These are phyloP conservation scores for Heritiera fomes DNA, from an alignment of 345 rosid species.

Conservation along the genomic window DNA sequence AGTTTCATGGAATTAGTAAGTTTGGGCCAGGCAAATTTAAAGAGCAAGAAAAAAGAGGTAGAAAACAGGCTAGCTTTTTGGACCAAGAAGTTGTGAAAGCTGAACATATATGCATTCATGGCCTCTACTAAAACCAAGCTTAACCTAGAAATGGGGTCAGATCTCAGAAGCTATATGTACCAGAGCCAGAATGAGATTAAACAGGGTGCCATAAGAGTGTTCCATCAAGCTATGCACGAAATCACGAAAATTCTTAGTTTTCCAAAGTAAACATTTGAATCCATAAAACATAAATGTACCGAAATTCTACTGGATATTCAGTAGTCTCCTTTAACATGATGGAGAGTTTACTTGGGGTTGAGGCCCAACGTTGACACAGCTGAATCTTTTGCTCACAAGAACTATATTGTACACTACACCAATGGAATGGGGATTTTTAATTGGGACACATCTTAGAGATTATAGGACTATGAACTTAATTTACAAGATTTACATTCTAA, in stretches of 20 bases:
- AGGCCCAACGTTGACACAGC: neutral
- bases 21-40: neutral
- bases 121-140: neutral
- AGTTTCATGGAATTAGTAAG: neutral
- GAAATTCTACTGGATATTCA: neutral
- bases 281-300: neutral
- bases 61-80: neutral
- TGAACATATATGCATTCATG: neutral
- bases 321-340: neutral
- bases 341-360: neutral
- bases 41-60: neutral
- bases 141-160: too few species aligned
- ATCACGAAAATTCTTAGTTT: neutral
- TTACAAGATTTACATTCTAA: slow-evolving; percentile 40
- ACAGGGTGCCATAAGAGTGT: neutral
- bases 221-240: neutral
- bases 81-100: neutral
- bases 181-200: too few species aligned
- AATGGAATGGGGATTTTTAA: slow-evolving; percentile 1
- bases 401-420: neutral
- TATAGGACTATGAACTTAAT: slow-evolving; percentile 15
- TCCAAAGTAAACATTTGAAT: neutral
- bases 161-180: too few species aligned
- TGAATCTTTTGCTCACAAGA: neutral
- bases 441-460: neutral